phyloP scores from a whole-genome alignment of 148 eudicot species.

The Camellia lanceoleosa region DNA sequence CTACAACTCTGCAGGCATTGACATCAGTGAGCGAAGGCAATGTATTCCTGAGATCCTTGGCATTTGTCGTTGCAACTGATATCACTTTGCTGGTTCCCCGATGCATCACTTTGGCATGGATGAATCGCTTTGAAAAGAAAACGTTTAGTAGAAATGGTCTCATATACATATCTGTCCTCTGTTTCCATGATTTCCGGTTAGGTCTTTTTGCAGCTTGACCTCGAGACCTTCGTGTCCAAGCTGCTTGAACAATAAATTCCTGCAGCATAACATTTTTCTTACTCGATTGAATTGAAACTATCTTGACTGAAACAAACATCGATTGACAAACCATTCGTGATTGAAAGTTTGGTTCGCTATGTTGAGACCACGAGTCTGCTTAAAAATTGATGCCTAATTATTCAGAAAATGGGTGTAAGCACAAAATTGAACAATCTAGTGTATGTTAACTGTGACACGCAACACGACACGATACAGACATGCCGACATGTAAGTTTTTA shows the following conservation, averaged over 20 bases:
- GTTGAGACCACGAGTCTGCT: not conserved
- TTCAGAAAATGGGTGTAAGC: not conserved
- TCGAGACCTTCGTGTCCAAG: conserved; percentile 91
- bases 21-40: conserved; percentile 73
- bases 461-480: too few relatives aligned
- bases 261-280: conserved; percentile 13
- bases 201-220: conserved; percentile 70
- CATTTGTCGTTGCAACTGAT: conserved; percentile 81
- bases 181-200: conserved; percentile 84
- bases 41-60: conserved; percentile 66
- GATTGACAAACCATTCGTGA: not conserved
- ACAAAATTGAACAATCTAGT: not conserved
- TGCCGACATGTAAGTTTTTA: too few relatives aligned
- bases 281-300: not conserved
- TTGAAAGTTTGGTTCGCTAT: not conserved
- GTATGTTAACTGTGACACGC: too few relatives aligned
- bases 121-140: conserved; percentile 78
- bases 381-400: not conserved
- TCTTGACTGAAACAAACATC: not conserved
- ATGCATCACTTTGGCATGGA: conserved; percentile 95
- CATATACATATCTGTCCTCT: conserved; percentile 89
- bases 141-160: conserved; percentile 77
- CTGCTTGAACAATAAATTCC: conserved; percentile 73
- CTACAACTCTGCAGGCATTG: conserved; percentile 67
- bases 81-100: conserved; percentile 89